These are phyloP conservation scores for Phytophthora lateralis DNA, from an alignment of 352 stramenopile species.

Conservation along the genomic window DNA sequence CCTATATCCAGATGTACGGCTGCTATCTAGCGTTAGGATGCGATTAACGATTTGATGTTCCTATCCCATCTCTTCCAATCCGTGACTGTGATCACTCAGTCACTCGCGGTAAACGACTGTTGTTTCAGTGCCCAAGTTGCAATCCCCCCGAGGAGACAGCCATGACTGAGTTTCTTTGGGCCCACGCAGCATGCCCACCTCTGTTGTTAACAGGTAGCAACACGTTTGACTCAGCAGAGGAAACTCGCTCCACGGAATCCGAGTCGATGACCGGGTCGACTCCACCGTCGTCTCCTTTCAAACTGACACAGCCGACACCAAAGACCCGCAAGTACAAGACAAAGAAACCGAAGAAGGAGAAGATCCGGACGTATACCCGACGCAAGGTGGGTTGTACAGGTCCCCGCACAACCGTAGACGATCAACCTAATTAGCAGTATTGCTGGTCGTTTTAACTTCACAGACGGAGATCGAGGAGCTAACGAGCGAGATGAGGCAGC, in stretches of 20 bases:
- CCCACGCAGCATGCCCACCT: neutral
- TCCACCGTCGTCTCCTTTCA: neutral
- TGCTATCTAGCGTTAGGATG: neutral
- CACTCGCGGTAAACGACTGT: no score
- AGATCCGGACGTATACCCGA: conserved; percentile 21
- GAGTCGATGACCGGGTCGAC: neutral
- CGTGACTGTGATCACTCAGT: neutral
- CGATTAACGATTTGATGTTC: neutral
- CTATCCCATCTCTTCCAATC: neutral
- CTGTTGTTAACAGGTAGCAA: neutral
- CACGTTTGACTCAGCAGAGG: neutral
- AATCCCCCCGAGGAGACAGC: neutral
- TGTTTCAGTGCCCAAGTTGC: neutral
- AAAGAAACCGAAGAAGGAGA: conserved; percentile 13
- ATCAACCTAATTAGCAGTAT: neutral
- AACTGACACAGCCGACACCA: neutral
- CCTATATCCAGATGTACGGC: neutral
- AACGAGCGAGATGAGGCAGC: conserved; percentile 7
- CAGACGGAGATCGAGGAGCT: conserved; percentile 25
- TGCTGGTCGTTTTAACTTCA: neutral
- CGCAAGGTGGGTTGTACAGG: conserved; percentile 12
- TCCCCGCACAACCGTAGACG: no score
- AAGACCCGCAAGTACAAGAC: conserved; percentile 2
- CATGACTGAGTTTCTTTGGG: neutral
- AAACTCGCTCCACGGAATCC: neutral